Conservation (phyloP, 768 basidiomycete species). For the Clitopilus passeckerianus region DNA sequence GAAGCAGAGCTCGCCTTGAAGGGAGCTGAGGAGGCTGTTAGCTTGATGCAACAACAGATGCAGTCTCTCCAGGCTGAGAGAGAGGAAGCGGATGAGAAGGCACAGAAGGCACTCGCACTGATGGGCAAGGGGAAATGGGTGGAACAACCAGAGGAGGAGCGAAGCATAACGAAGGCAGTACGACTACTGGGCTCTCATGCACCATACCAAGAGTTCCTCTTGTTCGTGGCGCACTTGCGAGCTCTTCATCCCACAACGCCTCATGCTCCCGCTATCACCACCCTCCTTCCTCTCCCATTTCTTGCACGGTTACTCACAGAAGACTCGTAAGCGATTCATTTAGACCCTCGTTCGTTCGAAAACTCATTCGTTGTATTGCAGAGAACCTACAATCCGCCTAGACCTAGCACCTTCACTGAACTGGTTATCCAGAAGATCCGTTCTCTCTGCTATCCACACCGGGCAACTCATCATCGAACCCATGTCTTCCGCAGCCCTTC, state of each 20-base stretch:
- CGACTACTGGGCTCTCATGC: constrained; percentile 62
- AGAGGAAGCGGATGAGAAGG: constrained; percentile 51
- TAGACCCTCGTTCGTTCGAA: constrained; percentile 2
- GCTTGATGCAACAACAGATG: constrained; percentile 81
- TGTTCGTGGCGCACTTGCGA: constrained; percentile 76
- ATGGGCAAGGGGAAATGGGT: constrained; percentile 73
- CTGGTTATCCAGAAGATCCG: constrained; percentile 86
- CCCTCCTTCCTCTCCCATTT: constrained; percentile 76
- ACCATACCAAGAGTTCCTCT: constrained; percentile 76
- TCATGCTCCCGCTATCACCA: constrained; percentile 62
- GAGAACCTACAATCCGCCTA: constrained; percentile 88
- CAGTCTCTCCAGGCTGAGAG: constrained; percentile 68
- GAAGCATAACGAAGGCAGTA: constrained; percentile 23
- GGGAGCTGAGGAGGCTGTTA: constrained; percentile 83
- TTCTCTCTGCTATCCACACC: constrained; percentile 78
- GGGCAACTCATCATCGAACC: constrained; percentile 91
- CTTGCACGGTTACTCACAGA: constrained; percentile 69
- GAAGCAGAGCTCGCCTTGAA: constrained; percentile 74
- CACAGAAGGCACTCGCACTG: constrained; percentile 39
- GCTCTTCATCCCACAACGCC: constrained; percentile 57
- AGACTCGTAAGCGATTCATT: constrained; percentile 67
- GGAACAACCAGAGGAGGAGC: constrained; percentile 29
- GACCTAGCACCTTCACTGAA: constrained; percentile 93
- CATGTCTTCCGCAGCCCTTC: constrained; percentile 53
- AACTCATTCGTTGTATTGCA: constrained; percentile 22